A percentile compares a stretch with the other conserved stretches of the same genome.
Conservation (phyloP, 805 yeast species). For the Cyberlindnera americana region DNA sequence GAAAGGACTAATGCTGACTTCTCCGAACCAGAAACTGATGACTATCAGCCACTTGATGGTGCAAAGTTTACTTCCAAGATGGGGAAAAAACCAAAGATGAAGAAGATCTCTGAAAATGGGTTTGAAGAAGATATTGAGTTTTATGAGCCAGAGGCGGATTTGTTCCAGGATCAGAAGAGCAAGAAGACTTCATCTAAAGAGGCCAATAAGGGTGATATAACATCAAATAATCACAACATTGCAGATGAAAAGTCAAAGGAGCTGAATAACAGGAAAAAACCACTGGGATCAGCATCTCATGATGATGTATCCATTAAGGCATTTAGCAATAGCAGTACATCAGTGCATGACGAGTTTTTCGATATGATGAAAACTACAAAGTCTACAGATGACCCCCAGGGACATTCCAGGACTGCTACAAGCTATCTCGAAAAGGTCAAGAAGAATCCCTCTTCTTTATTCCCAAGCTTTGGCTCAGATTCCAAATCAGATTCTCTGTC, state of each 20-base stretch:
- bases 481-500: no score
- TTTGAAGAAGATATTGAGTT: conserved; percentile 7
- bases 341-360: conserved; percentile 5
- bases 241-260: no score
- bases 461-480: neutral
- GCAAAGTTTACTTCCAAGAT: neutral
- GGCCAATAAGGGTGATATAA: no score
- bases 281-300: no score
- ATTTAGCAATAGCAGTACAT: neutral
- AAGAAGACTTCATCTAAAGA: neutral
- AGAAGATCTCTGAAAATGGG: neutral
- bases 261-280: no score
- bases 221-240: no score
- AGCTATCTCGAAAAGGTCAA: conserved; percentile 11
- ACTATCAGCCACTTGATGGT: neutral
- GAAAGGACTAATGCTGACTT: no score
- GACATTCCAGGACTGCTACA: no score
- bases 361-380: conserved; percentile 1
- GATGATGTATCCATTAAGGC: no score
- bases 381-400: neutral
- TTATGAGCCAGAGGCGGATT: conserved; percentile 9
- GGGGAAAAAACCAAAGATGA: conserved; percentile 3
- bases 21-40: no score
- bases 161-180: conserved; percentile 1
- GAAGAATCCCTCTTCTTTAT: conserved; percentile 16